Conservation (phyloP, 441 rosid species). For the Daphne laureola region DNA sequence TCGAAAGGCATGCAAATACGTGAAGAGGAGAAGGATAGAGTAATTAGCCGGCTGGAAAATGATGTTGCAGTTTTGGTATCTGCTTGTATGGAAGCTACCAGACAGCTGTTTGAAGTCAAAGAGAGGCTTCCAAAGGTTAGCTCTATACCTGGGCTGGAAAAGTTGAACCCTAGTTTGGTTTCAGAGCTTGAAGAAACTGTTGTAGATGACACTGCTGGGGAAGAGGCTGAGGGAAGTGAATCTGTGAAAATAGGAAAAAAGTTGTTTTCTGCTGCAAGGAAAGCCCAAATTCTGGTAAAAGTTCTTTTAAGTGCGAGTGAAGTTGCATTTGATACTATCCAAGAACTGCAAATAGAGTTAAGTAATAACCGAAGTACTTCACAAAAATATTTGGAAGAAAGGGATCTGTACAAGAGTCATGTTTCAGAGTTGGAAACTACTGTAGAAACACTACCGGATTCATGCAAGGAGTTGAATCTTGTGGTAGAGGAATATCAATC, state of each 20-base stretch:
- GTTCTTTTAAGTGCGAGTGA: conserved; percentile 50
- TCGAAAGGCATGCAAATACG: conserved; percentile 34
- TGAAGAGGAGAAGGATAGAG: conserved; percentile 47
- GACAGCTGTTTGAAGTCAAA: conserved; percentile 42
- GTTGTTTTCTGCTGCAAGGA: conserved; percentile 39
- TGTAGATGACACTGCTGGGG: conserved; percentile 28
- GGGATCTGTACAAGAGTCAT: conserved; percentile 38
- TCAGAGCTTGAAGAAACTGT: conserved; percentile 26
- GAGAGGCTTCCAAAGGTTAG: conserved; percentile 37
- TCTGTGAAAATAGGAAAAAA: conserved; percentile 31
- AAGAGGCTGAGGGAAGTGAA: conserved; percentile 27
- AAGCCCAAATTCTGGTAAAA: conserved; percentile 29
- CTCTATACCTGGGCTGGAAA: conserved; percentile 41
- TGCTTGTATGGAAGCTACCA: conserved; percentile 53
- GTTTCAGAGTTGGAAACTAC: conserved; percentile 54
- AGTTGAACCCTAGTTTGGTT: conserved; percentile 18
- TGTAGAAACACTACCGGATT: conserved; percentile 37
- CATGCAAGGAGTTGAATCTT: conserved; percentile 41
- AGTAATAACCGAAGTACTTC: conserved; percentile 27
- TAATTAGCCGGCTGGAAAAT: conserved; percentile 35
- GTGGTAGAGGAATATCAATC: conserved; percentile 39
- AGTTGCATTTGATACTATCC: conserved; percentile 42
- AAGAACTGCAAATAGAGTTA: conserved; percentile 57
- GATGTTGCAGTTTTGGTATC: conserved; percentile 42
- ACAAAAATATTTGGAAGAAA: conserved; percentile 43